These are phyloP conservation scores for Angomonas deanei DNA, from an alignment of 208 protist genomes.

Conservation along the genomic window DNA sequence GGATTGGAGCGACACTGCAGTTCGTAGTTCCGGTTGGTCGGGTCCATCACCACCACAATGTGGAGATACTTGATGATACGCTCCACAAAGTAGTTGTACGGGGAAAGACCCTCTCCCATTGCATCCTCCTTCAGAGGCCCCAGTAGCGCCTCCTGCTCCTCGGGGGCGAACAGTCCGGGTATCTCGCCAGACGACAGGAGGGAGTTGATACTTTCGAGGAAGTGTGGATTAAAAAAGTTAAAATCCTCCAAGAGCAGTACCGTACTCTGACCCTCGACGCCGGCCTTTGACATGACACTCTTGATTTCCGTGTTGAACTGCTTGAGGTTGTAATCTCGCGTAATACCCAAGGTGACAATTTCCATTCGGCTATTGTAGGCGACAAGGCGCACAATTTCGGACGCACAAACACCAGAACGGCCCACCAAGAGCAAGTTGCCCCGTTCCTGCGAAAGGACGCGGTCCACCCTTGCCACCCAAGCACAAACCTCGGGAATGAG, in stretches of 20 bases:
- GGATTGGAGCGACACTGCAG: constrained; percentile 93
- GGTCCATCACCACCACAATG: constrained; percentile 94
- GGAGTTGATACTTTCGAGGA: constrained; percentile 95
- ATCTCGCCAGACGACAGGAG: constrained; percentile 96
- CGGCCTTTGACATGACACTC: constrained; percentile 81
- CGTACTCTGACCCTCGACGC: constrained; percentile 84
- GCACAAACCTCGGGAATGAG: constrained; percentile 94
- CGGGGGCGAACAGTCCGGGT: constrained; percentile 93
- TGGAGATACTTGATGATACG: constrained; percentile 92
- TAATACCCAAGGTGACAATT: constrained; percentile 87
- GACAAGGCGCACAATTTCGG: constrained; percentile 88
- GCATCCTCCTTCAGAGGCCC: constrained; percentile 90
- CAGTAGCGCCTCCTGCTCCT: constrained; percentile 95
- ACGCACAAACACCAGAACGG: constrained; percentile 89
- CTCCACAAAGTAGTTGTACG: constrained; percentile 89
- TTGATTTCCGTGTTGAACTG: constrained; percentile 94
- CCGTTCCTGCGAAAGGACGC: constrained; percentile 92
- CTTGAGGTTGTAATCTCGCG: constrained; percentile 90
- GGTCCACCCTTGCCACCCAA: constrained; percentile 93
- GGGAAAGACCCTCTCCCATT: constrained; percentile 68
- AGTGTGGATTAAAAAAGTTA: constrained; percentile 86
- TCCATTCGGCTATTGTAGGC: constrained; percentile 89
- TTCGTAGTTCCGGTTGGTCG: constrained; percentile 90
- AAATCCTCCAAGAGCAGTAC: constrained; percentile 95
- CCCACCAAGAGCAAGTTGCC: constrained; percentile 94